Conservation (phyloP, 179 eudicot genomes). For the Gypsophila paniculata region DNA sequence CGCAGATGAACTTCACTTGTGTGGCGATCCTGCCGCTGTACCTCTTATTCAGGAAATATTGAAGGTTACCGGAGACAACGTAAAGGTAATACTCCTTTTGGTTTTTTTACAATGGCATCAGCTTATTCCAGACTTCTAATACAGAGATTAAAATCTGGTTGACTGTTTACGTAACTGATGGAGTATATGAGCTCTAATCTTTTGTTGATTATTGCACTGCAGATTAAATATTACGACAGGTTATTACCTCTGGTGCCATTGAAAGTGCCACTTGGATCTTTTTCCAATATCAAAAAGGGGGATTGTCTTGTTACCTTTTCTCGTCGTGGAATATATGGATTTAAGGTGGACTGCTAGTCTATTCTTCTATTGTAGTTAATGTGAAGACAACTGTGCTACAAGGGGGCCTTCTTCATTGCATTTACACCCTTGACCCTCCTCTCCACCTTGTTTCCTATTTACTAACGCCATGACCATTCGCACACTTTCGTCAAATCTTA, state of each 20-base stretch:
- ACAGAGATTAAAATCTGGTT: not conserved
- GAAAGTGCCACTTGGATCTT: conserved; percentile 71
- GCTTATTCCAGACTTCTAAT: not conserved
- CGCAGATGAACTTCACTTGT: conserved; percentile 84
- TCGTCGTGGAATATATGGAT: conserved; percentile 59
- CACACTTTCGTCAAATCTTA: not conserved
- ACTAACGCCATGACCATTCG: not conserved
- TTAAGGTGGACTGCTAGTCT: conserved; percentile 48
- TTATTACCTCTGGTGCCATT: conserved; percentile 81
- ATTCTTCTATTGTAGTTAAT: not conserved
- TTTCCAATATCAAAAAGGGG: conserved; percentile 63
- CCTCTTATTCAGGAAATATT: conserved; percentile 77
- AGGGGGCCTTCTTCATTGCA: not conserved
- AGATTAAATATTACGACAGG: conserved; percentile 83
- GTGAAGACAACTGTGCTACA: not conserved
- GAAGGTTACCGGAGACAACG: conserved; percentile 70
- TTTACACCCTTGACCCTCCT: not conserved
- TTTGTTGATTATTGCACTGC: conserved; percentile 16
- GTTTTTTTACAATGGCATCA: too few relatives aligned
- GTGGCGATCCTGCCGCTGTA: conserved; percentile 95
- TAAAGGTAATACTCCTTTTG: conserved; percentile 43
- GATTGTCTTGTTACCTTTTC: conserved; percentile 95
- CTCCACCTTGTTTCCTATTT: not conserved
- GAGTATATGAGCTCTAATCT: conserved; percentile 13
- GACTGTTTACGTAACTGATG: conserved; percentile 2